Conservation (phyloP, 331 rosid species). For the Prunus yedoensis region DNA sequence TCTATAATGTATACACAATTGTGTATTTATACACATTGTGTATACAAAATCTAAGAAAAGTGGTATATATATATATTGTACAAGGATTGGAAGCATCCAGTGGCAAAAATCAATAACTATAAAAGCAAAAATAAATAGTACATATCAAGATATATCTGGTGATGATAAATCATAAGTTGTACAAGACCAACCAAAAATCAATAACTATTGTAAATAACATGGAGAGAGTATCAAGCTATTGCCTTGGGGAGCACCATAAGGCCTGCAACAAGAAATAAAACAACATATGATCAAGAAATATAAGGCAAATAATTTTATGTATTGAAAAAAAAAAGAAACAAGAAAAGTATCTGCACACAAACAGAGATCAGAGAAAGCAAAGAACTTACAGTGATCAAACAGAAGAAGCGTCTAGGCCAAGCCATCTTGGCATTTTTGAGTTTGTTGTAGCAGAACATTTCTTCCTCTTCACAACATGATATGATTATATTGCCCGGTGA, state of each 20-base stretch:
- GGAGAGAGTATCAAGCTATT: background rate
- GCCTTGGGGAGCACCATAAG: slow-evolving; percentile 33
- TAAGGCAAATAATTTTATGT: too few relatives aligned
- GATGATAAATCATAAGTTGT: background rate
- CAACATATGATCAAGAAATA: background rate
- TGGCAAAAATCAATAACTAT: background rate
- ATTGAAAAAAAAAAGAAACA: background rate
- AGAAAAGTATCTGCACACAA: background rate
- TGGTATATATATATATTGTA: too few relatives aligned
- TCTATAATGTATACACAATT: too few relatives aligned
- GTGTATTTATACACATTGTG: too few relatives aligned
- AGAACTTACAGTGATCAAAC: slow-evolving; percentile 34
- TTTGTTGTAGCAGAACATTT: slow-evolving; percentile 33
- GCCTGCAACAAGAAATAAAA: slow-evolving; percentile 24
- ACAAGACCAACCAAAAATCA: background rate
- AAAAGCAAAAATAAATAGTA: background rate
- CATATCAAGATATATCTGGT: background rate
- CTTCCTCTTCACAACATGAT: slow-evolving; percentile 19
- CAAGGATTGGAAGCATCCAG: too few relatives aligned
- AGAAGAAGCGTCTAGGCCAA: slow-evolving; percentile 32
- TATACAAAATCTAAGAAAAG: too few relatives aligned
- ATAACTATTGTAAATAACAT: too few relatives aligned
- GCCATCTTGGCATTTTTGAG: slow-evolving; percentile 37
- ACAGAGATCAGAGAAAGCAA: background rate
- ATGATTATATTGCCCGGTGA: slow-evolving; percentile 35